Base-by-base conservation (phyloP, 1,284 basidiomycete species). In the Xerocomus minutiporus region DNA sequence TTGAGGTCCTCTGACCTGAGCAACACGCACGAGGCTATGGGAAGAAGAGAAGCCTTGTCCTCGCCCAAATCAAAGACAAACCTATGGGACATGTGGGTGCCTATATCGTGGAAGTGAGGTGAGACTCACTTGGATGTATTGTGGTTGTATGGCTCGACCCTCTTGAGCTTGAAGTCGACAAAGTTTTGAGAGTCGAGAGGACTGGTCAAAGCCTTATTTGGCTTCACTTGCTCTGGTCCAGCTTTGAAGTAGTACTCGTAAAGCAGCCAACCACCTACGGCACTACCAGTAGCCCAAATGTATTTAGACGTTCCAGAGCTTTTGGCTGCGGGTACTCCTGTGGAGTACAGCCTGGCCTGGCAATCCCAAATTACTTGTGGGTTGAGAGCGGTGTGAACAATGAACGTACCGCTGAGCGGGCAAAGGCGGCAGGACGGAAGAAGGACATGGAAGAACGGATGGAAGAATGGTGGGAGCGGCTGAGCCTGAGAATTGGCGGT, bases 81-180 rank as follows among this genome's bases (percentile, higher is more conserved):
- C 64, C 82, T 87, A 1, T 32, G 42, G 25, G 51, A 59, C 46
- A 8, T 8, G 56, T 53, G 7, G 46, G 55, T 36, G 12, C n/a
- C 9, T 29, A 48, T 17, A 29, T 26, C 13, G 13, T 25, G 4
- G 7, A 43, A 12, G 20, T 13, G 48, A 45, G 25, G 44, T 20
- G 29, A 3, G 17, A 39, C 76, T 55, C 59, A 88, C 79, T 80
- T 81, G 34, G 88, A 76, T 5, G 91, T 86, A 73, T 96, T 93
- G 78, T 96, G 88, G 80, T 96, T 99, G 79, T 97, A 97, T 2
- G 86, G 84, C 61, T 86, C 79, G 61, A 97, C 76, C 66, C 86
- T 82, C 72, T 89, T 89, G 63, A 98, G 81, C 66, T 84, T 88
- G 71, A 97, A 85, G 67, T 90, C 82, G 49, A 83, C 70, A 64